Percentiles rank a stretch among this genome's conserved stretches.
Evolutionary conservation across 2,329 filamentous ascomycete genomes (phyloP).

Genomic region (Aureobasidium sp.): DNA sequence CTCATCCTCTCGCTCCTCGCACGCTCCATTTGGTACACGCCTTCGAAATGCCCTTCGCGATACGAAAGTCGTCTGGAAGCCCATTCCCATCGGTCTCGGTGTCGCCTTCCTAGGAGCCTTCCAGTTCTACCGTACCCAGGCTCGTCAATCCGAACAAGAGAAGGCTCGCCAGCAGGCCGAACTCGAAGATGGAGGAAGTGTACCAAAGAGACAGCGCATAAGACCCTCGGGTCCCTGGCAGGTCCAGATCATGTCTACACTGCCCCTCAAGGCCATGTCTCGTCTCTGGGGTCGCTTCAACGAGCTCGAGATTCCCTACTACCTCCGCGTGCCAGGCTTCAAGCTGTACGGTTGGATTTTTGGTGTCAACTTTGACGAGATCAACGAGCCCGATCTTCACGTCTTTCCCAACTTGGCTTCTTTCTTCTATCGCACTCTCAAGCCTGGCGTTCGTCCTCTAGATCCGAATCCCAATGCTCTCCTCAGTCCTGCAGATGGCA

Average conservation of each 20-base stretch:
- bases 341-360: slow-evolving; percentile 86
- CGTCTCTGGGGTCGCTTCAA: slow-evolving; percentile 88
- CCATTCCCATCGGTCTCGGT: slow-evolving; percentile 78
- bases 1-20: slow-evolving; percentile 21
- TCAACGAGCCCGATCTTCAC: slow-evolving; percentile 80
- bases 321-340: slow-evolving; percentile 79
- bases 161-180: slow-evolving; percentile 29
- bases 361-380: slow-evolving; percentile 82
- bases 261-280: slow-evolving; percentile 84
- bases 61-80: slow-evolving; percentile 76
- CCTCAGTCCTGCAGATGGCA: slow-evolving; percentile 82
- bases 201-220: slow-evolving; percentile 52
- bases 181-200: slow-evolving; percentile 38
- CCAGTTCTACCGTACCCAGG: slow-evolving; percentile 70
- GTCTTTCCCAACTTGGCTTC: slow-evolving; percentile 86
- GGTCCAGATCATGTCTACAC: slow-evolving; percentile 85
- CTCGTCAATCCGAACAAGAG: slow-evolving; percentile 42
- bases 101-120: slow-evolving; percentile 75
- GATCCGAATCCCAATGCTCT: slow-evolving; percentile 73
- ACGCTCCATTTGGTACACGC: slow-evolving; percentile 47
- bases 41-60: slow-evolving; percentile 50
- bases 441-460: slow-evolving; percentile 76
- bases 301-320: slow-evolving; percentile 79
- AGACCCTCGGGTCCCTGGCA: slow-evolving; percentile 72
- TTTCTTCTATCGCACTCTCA: slow-evolving; percentile 94